Evolutionary conservation across 1,284 basidiomycete species (phyloP).

Genomic region (Irpex rosettiformis): DNA sequence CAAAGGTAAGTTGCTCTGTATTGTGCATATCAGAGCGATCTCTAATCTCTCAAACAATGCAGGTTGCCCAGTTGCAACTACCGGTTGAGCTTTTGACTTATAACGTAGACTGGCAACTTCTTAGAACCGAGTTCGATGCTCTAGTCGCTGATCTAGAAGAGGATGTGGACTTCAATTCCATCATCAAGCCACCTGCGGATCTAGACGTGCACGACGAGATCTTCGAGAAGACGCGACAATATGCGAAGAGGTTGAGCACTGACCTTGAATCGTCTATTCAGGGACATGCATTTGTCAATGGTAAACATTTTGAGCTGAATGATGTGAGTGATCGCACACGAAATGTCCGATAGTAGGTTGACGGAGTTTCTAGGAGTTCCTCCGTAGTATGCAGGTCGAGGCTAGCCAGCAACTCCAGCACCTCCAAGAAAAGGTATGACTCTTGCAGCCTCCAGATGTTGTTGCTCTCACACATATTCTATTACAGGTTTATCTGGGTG

Average conservation of each 20-base stretch:
- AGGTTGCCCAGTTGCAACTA: slow-evolving; percentile 37
- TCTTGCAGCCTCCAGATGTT: background rate
- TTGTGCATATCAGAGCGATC: background rate
- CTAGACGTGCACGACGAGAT: background rate
- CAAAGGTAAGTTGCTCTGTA: slow-evolving; percentile 38
- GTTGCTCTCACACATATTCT: slow-evolving; percentile 1
- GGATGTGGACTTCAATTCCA: slow-evolving; percentile 37
- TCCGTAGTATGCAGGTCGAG: slow-evolving; percentile 64
- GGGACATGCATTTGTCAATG: slow-evolving; percentile 85
- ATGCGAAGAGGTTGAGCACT: slow-evolving; percentile 52
- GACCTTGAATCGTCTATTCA: slow-evolving; percentile 32
- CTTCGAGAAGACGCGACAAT: slow-evolving; percentile 35
- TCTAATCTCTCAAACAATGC: background rate
- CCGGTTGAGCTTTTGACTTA: slow-evolving; percentile 31
- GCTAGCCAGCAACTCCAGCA: slow-evolving; percentile 58
- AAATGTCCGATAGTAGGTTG: slow-evolving; percentile 1
- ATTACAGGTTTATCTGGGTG: slow-evolving; percentile 61
- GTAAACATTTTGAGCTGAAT: slow-evolving; percentile 69
- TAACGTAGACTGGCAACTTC: slow-evolving; percentile 41
- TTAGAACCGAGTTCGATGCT: slow-evolving; percentile 41
- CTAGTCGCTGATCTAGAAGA: slow-evolving; percentile 28
- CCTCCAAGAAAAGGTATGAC: slow-evolving; percentile 65
- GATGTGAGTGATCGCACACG: slow-evolving; percentile 50
- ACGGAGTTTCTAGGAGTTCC: slow-evolving; percentile 50
- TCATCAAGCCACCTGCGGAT: slow-evolving; percentile 28